Base-by-base conservation (phyloP, 139 green algal species). In the Limnomonas spitsbergensis region DNA sequence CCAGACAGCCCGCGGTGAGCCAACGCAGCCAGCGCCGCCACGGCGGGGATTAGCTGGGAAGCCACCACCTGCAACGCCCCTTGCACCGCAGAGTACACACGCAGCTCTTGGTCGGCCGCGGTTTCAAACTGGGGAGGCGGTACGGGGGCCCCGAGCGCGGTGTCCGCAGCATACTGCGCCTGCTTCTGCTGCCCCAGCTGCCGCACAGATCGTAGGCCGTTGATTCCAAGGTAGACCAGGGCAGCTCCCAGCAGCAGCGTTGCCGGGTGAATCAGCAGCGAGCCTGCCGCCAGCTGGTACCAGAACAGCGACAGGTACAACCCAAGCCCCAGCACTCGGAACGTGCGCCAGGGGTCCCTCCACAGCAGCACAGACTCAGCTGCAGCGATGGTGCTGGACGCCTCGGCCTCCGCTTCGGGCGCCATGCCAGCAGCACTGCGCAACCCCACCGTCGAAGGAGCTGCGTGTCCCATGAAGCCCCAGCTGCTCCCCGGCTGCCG, bases 271-370 rank as follows among this genome's bases (percentile, higher is more conserved):
- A 70, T 20, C 24, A 32, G 56, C 56, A 70, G 29, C n/a, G n/a
- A 34, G 4, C 56, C 24, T 7, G 14, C 7, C 4, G 24, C 9
- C 27, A 70, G 56, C 56, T 70, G 56, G 14, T 38, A 32, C 27
- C 4, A 4, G 29, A 24, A 70, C 7, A 70, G 9, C 4, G 14
- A 7, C n/a, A 70, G 4, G 29, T 70, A 70, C 56, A 70, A 20
- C 29, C 9, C 24, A 7, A 70, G 6, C 24, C 14, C 56, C 56
- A 70, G 24, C 27, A 70, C 56, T 9, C 56, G 56, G 7, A 70
- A 36, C 7, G 56, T 38, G 56, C 56, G 56, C 56, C 56, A 70
- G 29, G 56, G 56, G 56, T 70, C 56, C 9, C 56, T 7, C 56
- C 56, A 70, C 9, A 32, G 9, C 56, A 70, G 27, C n/a, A 70